Conservation (phyloP, 352 stramenopile species). For the Phytophthora hybrid region DNA sequence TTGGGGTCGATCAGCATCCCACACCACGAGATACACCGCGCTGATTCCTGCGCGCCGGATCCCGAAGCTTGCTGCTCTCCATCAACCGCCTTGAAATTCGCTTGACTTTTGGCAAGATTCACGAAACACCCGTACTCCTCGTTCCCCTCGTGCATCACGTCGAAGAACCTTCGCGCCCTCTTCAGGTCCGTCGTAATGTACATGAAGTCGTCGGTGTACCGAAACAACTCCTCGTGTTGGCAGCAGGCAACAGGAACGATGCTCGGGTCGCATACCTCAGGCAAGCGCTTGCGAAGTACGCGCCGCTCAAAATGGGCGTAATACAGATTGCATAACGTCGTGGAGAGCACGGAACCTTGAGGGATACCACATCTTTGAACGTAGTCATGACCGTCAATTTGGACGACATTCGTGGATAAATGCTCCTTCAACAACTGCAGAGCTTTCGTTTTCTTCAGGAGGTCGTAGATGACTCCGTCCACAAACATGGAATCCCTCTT, state of each 20-base stretch:
- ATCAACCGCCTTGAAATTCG: constrained; percentile 55
- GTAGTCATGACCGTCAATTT: constrained; percentile 59
- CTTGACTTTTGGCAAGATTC: constrained; percentile 70
- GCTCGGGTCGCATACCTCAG: constrained; percentile 27
- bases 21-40: constrained; percentile 63
- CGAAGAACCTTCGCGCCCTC: constrained; percentile 56
- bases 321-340: constrained; percentile 84
- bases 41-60: constrained; percentile 14
- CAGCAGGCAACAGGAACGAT: constrained; percentile 33
- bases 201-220: constrained; percentile 86
- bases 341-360: constrained; percentile 86
- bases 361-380: constrained; percentile 76
- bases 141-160: constrained; percentile 71
- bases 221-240: constrained; percentile 69
- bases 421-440: constrained; percentile 72
- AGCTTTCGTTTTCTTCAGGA: constrained; percentile 59
- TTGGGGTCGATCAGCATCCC: constrained; percentile 71
- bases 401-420: constrained; percentile 62
- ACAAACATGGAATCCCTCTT: constrained; percentile 67
- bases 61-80: constrained; percentile 15
- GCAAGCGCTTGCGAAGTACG: constrained; percentile 57
- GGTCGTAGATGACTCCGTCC: constrained; percentile 84
- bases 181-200: constrained; percentile 66
- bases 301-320: constrained; percentile 80
- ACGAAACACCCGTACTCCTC: constrained; percentile 72